A percentile compares a stretch with the other conserved stretches of the same genome.
Conservation (phyloP, 306 rosid genomes). For the Pterocarpus macrocarpus region DNA sequence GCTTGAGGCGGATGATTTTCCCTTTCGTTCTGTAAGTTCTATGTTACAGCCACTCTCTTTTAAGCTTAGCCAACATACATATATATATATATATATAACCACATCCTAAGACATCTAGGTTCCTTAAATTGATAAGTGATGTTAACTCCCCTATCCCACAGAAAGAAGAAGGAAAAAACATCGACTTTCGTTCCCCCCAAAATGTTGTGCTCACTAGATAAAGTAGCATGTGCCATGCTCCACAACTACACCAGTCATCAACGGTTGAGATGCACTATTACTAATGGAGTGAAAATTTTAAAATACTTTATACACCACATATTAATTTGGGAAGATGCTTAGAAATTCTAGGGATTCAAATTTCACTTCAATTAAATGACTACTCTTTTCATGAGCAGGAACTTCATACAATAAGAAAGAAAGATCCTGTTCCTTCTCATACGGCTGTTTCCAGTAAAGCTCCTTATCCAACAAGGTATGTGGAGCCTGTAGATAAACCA, state of each 20-base stretch:
- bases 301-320: conserved; percentile 18
- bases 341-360: neutral
- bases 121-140: neutral
- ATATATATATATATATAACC: no score
- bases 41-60: neutral
- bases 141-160: conserved; percentile 8
- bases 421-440: conserved; percentile 48
- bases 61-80: no score
- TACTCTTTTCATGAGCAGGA: conserved; percentile 60
- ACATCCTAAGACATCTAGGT: conserved; percentile 9
- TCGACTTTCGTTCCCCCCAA: neutral
- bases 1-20: conserved; percentile 98
- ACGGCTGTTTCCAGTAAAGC: conserved; percentile 51
- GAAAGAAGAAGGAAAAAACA: conserved; percentile 6
- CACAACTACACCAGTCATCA: conserved; percentile 4
- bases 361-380: conserved; percentile 10
- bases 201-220: conserved; percentile 14
- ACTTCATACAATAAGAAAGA: conserved; percentile 67
- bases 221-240: neutral
- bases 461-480: conserved; percentile 53
- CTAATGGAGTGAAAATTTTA: neutral
- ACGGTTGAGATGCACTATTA: conserved; percentile 4
- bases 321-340: neutral
- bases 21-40: conserved; percentile 79
- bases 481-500: conserved; percentile 55